Percentiles rank a stretch among this genome's conserved stretches.
Evolutionary conservation across 2,329 filamentous ascomycete species (phyloP).

Genomic region (Didymella exigua): DNA sequence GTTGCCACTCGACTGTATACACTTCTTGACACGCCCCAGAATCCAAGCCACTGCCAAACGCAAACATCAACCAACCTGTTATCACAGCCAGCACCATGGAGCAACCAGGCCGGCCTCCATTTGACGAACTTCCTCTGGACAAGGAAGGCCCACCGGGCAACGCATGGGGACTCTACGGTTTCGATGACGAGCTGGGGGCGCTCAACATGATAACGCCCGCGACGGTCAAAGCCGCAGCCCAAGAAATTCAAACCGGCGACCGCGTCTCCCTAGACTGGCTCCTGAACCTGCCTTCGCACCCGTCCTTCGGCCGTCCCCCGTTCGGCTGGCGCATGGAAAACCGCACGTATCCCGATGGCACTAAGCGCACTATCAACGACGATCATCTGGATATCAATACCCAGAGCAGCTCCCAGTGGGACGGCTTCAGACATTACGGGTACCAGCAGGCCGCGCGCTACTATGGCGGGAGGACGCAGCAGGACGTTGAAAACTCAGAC

Average conservation of each 20-base stretch:
- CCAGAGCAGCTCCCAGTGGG: constrained; percentile 48
- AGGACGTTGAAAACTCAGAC: constrained; percentile 45
- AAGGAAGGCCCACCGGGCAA: constrained; percentile 59
- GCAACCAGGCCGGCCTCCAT: constrained; percentile 42
- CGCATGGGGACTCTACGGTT: constrained; percentile 63
- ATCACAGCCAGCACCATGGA: constrained; percentile 15
- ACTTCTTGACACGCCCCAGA: background rate
- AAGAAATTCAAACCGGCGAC: constrained; percentile 53
- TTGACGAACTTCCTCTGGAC: constrained; percentile 57
- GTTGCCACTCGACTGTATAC: background rate
- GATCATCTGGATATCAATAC: constrained; percentile 48
- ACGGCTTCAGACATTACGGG: constrained; percentile 50
- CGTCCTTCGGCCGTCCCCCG: constrained; percentile 45
- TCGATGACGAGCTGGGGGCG: constrained; percentile 59
- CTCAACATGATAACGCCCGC: constrained; percentile 60
- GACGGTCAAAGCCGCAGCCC: constrained; percentile 50
- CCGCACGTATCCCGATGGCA: constrained; percentile 36
- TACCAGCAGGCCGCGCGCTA: constrained; percentile 51
- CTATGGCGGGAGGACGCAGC: constrained; percentile 51
- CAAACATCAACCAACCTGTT: background rate
- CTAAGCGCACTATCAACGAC: constrained; percentile 44
- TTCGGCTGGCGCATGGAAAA: constrained; percentile 41
- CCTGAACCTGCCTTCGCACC: constrained; percentile 48
- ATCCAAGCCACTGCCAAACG: background rate
- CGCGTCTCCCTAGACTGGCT: constrained; percentile 50